Base-by-base conservation (phyloP, 495 filamentous ascomycete genomes). In the Penicillium macrosclerotiorum region DNA sequence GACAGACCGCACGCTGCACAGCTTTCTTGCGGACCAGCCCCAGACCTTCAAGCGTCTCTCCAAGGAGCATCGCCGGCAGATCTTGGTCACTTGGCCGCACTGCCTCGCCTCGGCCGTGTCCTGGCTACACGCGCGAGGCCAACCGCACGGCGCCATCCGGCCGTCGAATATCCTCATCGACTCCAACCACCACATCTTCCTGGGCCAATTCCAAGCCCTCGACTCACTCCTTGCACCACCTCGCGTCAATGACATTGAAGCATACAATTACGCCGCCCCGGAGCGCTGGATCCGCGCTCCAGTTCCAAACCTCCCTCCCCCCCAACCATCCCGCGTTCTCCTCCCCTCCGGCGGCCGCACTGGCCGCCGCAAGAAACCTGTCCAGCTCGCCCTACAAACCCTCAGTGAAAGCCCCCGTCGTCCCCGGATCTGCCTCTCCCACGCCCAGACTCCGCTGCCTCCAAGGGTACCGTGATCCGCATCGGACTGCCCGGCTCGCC, bases 211-310 rank as follows among this genome's bases (percentile, higher is more conserved):
- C 54, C 81, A 84, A 35, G 79, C 76, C 8, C 63, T 87, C 63
- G 70, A 82, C 64, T 69, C 80, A 22, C 58, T 82, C 70, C 63
- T 73, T 48, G 52, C 76, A 51, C 60, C 73, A 41, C 59, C 68
- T 35, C 63, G 79, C 66, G 56, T 76, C 25, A 65, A 81, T 42
- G 88, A 91, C 49, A 83, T 84, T 25, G 92, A 97, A 58, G 75
- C 77, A 25, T 96, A 96, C 68, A 85, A 94, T 50, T 93, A 95
- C 55, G 84, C 85, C 1, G 82, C 92, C 2, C 91, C 92, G 3
- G 92, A 97, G 57, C 77, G 84, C 41, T 87, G 85, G 80, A 54
- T 68, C 8, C 75, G 72, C 27, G 67, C 65, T 7, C 43, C 63
- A 3, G 33, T 47, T 2, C 49, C 45, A 19, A 23, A 26, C 16